Percentiles rank a stretch among this genome's conserved stretches.
Evolutionary conservation across 2,329 filamentous ascomycete species (phyloP).

Genomic region (Monilinia aucupariae): DNA sequence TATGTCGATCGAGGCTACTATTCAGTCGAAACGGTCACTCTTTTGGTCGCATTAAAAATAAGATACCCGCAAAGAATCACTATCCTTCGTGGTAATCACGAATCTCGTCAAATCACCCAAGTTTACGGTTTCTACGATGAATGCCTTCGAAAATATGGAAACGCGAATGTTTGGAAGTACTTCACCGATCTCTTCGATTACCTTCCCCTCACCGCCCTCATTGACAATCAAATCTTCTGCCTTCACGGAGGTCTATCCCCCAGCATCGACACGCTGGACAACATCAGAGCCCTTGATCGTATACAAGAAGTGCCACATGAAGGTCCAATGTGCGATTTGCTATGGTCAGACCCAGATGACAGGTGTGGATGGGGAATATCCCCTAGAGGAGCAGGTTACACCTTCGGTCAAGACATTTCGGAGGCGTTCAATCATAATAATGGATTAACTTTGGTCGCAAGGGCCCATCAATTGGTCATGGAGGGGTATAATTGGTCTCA

Average conservation of each 20-base stretch:
- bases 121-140: slow-evolving; percentile 99
- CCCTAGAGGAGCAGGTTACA: slow-evolving; percentile 89
- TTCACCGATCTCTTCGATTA: slow-evolving; percentile 99
- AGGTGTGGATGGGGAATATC: slow-evolving; percentile 94
- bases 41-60: slow-evolving; percentile 95
- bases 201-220: slow-evolving; percentile 90
- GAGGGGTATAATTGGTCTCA: slow-evolving; percentile 99
- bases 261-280: slow-evolving; percentile 92
- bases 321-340: slow-evolving; percentile 93
- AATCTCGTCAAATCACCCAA: slow-evolving; percentile 97
- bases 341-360: slow-evolving; percentile 98
- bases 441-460: slow-evolving; percentile 86
- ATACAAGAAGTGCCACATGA: slow-evolving; percentile 99
- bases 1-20: slow-evolving; percentile 99
- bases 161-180: slow-evolving; percentile 98
- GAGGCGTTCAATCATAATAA: slow-evolving; percentile 99
- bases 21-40: slow-evolving; percentile 94
- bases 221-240: slow-evolving; percentile 99
- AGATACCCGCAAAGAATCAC: slow-evolving; percentile 97
- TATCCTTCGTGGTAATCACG: slow-evolving; percentile 97
- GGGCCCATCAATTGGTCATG: slow-evolving; percentile 98
- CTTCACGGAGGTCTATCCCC: slow-evolving; percentile 94
- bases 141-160: slow-evolving; percentile 97
- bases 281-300: slow-evolving; percentile 89
- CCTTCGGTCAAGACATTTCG: slow-evolving; percentile 93